phyloP scores from a whole-genome alignment of 1,284 basidiomycete genomes.

The Trichosporon ovoides region DNA sequence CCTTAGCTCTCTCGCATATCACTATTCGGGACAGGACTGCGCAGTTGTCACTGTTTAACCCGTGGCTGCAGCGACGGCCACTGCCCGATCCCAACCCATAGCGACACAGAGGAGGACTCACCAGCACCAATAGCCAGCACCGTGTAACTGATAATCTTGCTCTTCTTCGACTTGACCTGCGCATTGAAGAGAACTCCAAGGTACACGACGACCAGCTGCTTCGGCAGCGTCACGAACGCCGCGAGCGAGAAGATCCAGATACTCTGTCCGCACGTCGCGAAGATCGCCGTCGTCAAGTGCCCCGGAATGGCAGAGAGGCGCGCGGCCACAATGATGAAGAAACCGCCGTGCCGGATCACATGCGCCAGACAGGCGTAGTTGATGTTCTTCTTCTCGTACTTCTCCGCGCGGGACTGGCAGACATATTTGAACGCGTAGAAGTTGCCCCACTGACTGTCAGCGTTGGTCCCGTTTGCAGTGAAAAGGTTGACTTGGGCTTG shows the following conservation, averaged over 20 bases:
- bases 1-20: too few species aligned
- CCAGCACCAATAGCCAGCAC: slow-evolving; percentile 59
- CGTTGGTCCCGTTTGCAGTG: slow-evolving; percentile 57
- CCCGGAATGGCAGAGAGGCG: slow-evolving; percentile 73
- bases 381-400: slow-evolving; percentile 65
- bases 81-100: too few species aligned
- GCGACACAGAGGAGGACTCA: too few species aligned
- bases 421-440: slow-evolving; percentile 48
- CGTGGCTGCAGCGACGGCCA: too few species aligned
- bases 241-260: slow-evolving; percentile 65
- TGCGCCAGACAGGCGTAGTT: slow-evolving; percentile 70
- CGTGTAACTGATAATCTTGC: slow-evolving; percentile 54
- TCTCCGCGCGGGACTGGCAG: slow-evolving; percentile 60
- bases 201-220: slow-evolving; percentile 68
- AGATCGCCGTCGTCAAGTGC: slow-evolving; percentile 56
- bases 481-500: not conserved
- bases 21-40: too few species aligned
- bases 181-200: slow-evolving; percentile 59
- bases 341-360: slow-evolving; percentile 72
- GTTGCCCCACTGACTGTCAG: slow-evolving; percentile 42
- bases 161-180: slow-evolving; percentile 50
- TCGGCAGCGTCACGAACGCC: slow-evolving; percentile 68
- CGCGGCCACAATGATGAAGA: slow-evolving; percentile 66
- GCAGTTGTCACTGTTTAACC: too few species aligned
- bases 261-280: slow-evolving; percentile 71